Base-by-base conservation (phyloP, 352 stramenopile species). In the Phytophthora agathidicida region DNA sequence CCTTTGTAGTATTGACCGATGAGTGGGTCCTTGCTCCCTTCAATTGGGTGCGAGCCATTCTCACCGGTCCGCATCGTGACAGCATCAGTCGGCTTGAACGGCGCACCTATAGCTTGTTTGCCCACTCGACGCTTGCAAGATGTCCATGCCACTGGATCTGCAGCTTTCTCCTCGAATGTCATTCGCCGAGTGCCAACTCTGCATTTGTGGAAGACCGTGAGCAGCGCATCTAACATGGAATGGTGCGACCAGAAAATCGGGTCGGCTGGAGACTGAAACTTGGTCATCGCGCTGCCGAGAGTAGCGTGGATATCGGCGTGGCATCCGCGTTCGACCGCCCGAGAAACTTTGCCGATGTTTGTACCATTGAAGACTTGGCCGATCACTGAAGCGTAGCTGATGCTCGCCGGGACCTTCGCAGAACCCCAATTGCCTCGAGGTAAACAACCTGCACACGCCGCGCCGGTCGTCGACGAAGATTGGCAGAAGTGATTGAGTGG, bases 201-300 rank as follows among this genome's bases (percentile, higher is more conserved):
- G 46, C 82, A 92, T 56, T 88, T 81, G 71, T 87, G 72, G 64
- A 85, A 88, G 44, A 89, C 69, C n/a, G 65, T 69, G 49, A 87
- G 70, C 17, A 92, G 60, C 24, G 75, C 36, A 39, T 92, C 82
- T 11, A 92, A 37, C 60, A 74, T 84, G 7, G 75, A 60, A 48
- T 92, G 82, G 28, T 88, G 75, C 16, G 75, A 89, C 68, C 68
- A 92, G 59, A 90, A 92, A 10, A 90, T 69, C 16, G 80, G 80
- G 14, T 91, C 82, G 1, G 65, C 42, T 0, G 80, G 74, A 5
- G 77, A 79, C 43, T 65, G 43, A 41, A 83, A 73, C 38, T 59
- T 75, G 0, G 52, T 33, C 73, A 92, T 90, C 7, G 60, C 65
- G 5, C 65, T 55, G n/a, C 49, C 73, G 2, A 90, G 44, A 14